These are phyloP conservation scores for Otatea glauca DNA, from an alignment of 176 grass and related monocot species.

Conservation along the genomic window DNA sequence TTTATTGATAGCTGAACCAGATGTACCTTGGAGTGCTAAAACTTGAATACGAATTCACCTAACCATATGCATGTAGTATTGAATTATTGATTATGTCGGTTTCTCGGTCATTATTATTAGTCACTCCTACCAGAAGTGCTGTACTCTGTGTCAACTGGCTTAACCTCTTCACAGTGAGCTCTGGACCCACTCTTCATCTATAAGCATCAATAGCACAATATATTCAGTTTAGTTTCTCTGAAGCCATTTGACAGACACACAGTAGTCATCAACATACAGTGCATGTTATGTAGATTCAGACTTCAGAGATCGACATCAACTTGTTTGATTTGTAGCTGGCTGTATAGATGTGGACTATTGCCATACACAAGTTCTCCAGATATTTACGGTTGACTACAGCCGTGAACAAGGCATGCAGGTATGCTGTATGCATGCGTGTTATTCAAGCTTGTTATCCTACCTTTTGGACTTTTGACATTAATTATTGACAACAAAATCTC, in stretches of 20 bases:
- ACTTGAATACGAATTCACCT: background rate
- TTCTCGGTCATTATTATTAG: background rate
- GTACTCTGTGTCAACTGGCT: background rate
- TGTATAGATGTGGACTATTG: background rate
- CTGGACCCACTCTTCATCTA: background rate
- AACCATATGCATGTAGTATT: background rate
- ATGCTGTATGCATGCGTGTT: background rate
- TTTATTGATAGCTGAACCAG: conserved; percentile 27
- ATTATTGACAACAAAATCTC: background rate
- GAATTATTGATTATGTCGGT: background rate
- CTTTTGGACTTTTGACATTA: conserved; percentile 26
- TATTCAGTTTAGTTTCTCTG: background rate
- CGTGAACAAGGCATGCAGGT: background rate
- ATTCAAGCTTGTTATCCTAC: conserved; percentile 37
- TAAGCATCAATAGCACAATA: background rate
- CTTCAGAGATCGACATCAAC: background rate
- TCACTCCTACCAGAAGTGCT: background rate
- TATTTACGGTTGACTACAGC: conserved; percentile 30
- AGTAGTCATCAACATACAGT: background rate
- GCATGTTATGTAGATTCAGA: background rate
- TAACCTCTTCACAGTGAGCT: background rate
- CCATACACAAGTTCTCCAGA: background rate
- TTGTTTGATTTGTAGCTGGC: background rate
- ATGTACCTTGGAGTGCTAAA: background rate
- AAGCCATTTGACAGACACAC: background rate